Evolutionary conservation across 169 alveolate species (phyloP), one percentile per base, ranked within the genome.

Genomic region (Plasmodium inui): DNA sequence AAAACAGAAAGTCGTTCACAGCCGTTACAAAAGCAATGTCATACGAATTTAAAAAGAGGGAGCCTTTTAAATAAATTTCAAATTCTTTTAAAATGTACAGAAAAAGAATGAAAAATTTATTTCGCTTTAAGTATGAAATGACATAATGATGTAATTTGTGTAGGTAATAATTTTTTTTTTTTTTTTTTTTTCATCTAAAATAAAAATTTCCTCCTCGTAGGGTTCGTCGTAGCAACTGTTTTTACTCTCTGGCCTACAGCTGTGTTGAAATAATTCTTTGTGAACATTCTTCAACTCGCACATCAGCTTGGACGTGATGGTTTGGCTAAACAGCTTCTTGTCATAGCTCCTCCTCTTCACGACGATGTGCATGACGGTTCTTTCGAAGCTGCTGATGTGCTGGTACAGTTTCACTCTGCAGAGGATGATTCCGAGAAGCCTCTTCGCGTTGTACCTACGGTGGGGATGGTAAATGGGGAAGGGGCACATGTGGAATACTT

Each of bases 141-240:
- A 91, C 44, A 72, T 91, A 91, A 70, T 91, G 82, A 91, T 91
- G 95, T 53, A 91, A 46, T 81, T 91, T 91, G 61, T 91, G 92
- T 39, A 82, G 32, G 34, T 82, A 91, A 70, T 78, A 82, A 82
- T 61, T 70, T 7, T 44, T 55, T 46, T 53, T 57, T 71, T 74
- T 89, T 81, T 81, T 19, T 86, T 78, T 50, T 50, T 71, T 32
- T 80, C 92, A 50, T 91, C 92, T 81, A 22, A 50, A 30, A 91
- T 32, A 82, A 91, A 91, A 53, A 91, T 91, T 82, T 91, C 95
- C 32, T 91, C 84, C 17, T 91, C 95, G 53, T 91, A 91, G 2
- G 74, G 67, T 37, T 41, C 55, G 53, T 91, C 95, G 61, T 91
- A 91, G 57, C 95, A 91, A 57, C 95, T 91, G 50, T 91, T 91